Evolutionary conservation across 331 rosid genomes (phyloP), one percentile per base, ranked within the genome.

Genomic region (Pyracantha coccinea): DNA sequence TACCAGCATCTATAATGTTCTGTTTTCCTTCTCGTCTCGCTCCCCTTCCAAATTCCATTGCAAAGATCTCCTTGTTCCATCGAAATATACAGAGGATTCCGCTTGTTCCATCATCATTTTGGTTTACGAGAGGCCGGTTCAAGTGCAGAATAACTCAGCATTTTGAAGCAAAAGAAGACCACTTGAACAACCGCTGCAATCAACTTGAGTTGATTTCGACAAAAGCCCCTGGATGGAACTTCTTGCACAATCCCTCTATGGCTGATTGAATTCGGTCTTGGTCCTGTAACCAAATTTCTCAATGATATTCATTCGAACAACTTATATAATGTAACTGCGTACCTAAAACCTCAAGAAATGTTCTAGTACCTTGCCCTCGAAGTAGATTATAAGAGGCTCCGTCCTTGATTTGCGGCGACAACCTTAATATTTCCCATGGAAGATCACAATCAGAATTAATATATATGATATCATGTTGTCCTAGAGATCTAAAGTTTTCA

Each of bases 291-390:
- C 75, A 77, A 75, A 72, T 11, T 77, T 58, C 24, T 28, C 2
- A 9, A 65, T 23, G 70, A 47, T 29, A 54, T 33, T 65, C 67
- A 72, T 20, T 25, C 44, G 27, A 59, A 53, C 47, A 62, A 55
- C 9, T 15, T 67, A 4, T 32, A 53, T 57, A 19, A 60, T 54
- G 14, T 58, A 4, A 75, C 35, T 66, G 70, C 14, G 57, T 45
- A 63, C 69, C 33, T 64, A 38, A 68, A 64, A 21, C 17, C 73
- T 41, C 25, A 29, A 78, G 47, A 62, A 79, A 58, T 78, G 31
- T 62, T 45, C 19, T 68, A 29, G 59, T 87, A 92, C 99, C 96
- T 89, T 89, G 78, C 97, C 89, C 84, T 75, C 78, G 76, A 94
- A 83, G 71, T 83, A 87, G 45, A 92, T 59, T 31, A 84, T 24